Conservation (phyloP, 345 rosid species). For the Cardamine chenopodiifolia region DNA sequence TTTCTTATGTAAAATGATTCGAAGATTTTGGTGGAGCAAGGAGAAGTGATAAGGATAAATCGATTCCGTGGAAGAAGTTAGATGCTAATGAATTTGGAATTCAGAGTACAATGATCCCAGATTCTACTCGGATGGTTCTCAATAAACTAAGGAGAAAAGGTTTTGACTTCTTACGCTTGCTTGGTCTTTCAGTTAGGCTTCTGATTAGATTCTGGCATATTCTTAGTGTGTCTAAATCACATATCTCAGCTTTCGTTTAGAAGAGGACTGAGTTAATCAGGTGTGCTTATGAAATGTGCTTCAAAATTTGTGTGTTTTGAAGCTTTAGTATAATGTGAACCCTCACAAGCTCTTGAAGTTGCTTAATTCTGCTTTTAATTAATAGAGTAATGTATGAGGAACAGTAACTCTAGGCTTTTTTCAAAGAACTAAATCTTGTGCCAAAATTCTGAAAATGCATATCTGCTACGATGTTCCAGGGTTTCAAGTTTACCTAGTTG, state of each 20-base stretch:
- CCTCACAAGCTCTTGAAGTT: slow-evolving; percentile 9
- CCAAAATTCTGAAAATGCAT: background rate
- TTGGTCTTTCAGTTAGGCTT: background rate
- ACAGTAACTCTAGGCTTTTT: background rate
- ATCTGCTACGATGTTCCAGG: slow-evolving; percentile 45
- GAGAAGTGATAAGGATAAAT: slow-evolving; percentile 36
- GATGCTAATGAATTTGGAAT: slow-evolving; percentile 64
- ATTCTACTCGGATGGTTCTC: slow-evolving; percentile 61
- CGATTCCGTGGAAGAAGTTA: slow-evolving; percentile 52
- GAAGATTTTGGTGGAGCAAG: slow-evolving; percentile 33
- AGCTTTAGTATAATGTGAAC: slow-evolving; percentile 8
- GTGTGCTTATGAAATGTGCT: background rate
- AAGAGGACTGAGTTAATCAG: background rate
- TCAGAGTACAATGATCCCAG: slow-evolving; percentile 59
- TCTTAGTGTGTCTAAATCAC: background rate
- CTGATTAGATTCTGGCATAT: background rate
- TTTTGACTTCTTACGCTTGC: background rate
- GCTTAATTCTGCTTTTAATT: background rate
- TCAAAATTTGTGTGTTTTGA: background rate
- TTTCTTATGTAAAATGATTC: background rate
- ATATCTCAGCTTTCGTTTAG: background rate
- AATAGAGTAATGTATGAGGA: background rate
- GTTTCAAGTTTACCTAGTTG: slow-evolving; percentile 69
- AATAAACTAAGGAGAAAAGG: slow-evolving; percentile 60
- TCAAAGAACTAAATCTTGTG: background rate